Percentiles rank a stretch among this genome's conserved stretches.
Evolutionary conservation across 2,329 filamentous ascomycete species (phyloP).

Genomic region (Sclerotinia sclerotiorum): DNA sequence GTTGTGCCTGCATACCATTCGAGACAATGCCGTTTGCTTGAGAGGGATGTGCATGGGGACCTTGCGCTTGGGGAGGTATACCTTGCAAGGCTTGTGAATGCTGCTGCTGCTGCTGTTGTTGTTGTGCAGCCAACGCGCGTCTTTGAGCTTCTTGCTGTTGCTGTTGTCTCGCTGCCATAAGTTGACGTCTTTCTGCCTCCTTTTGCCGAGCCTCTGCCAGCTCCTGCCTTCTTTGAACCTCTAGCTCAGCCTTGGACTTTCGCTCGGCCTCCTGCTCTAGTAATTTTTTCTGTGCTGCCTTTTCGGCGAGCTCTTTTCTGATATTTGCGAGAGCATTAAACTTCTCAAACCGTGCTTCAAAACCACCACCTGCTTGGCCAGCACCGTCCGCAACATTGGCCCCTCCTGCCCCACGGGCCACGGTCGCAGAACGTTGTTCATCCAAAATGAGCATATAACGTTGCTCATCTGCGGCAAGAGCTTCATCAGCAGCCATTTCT

Average conservation of each 20-base stretch:
- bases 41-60: constrained; percentile 47
- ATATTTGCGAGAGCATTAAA: constrained; percentile 92
- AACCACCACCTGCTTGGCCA: constrained; percentile 69
- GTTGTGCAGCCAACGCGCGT: constrained; percentile 45
- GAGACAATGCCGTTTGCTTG: constrained; percentile 46
- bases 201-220: constrained; percentile 37
- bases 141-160: constrained; percentile 41
- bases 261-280: constrained; percentile 53
- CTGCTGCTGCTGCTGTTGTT: constrained; percentile 41
- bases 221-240: constrained; percentile 47
- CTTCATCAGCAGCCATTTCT: constrained; percentile 93
- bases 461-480: constrained; percentile 83
- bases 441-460: constrained; percentile 91
- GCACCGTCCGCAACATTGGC: constrained; percentile 67
- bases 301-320: constrained; percentile 72
- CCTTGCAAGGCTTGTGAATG: constrained; percentile 30
- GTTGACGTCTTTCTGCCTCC: constrained; percentile 37
- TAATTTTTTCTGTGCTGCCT: constrained; percentile 72
- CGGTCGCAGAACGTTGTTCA: constrained; percentile 68
- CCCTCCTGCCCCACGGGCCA: constrained; percentile 56
- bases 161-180: constrained; percentile 28
- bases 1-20: constrained; percentile 42
- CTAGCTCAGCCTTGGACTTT: constrained; percentile 49
- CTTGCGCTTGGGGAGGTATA: constrained; percentile 36
- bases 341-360: constrained; percentile 82